Evolutionary conservation across 768 basidiomycete species (phyloP), one percentile per base, ranked within the genome.

Genomic region (Hygrophorus russula): DNA sequence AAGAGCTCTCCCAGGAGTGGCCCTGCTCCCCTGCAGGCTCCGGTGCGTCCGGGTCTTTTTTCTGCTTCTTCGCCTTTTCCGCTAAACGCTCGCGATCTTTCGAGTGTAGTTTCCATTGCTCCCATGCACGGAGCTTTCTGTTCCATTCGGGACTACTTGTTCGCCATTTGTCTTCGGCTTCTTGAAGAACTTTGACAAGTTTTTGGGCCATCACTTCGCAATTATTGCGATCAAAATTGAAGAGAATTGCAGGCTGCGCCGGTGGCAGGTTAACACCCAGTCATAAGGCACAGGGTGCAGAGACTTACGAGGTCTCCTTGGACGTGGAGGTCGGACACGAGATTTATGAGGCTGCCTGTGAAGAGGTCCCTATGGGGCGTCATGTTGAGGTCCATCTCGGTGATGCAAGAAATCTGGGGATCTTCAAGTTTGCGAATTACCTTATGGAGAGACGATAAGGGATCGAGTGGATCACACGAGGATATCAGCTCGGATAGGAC

Each of bases 171-270:
- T 46, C 34, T 56, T 85, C 82, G 4, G 71, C 64, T 0, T 19
- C 36, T 42, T 63, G 49, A 11, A 83, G 64, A 0, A 46, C 53
- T 1, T 44, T 12, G 1, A 63, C 14, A 17, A 84, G 55, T 10
- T 47, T 45, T 15, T 53, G 30, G 0, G 68, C 75, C 62, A 80
- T 67, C n/a, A 57, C 49, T 53, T 82, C 79, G 54, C 80, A 82
- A 14, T 65, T 62, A 2, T 60, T 55, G 14, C 82, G 70, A 49
- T 82, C 77, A 51, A 84, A 81, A 42, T 65, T 71, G 62, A 85
- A 85, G 15, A 84, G 56, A 10, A 85, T 71, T 0, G 79, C 82
- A 3, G 80, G 80, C 78, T 80, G 19, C 19, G 36, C 42, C 37
- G 29, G 13, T 18, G 44, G 13, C 20, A 14, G 32, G 2, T 30